Conservation (phyloP, 1,284 basidiomycete genomes). For the Rhodotorula sp. region DNA sequence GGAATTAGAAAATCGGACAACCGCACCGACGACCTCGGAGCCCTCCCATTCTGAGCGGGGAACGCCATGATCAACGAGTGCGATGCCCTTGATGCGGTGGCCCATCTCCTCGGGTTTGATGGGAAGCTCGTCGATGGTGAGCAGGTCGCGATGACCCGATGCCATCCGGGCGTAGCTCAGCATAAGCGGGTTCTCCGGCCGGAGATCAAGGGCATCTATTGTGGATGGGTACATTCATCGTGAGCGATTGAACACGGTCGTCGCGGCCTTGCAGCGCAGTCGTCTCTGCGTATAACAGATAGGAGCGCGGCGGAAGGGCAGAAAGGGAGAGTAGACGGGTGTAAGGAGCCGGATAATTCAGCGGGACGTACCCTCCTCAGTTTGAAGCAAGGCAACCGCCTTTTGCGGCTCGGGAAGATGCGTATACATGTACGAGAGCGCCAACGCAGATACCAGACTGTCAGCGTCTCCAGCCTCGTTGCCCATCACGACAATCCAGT, state of each 20-base stretch:
- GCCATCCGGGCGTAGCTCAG: constrained; percentile 49
- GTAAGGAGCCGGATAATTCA: too few species aligned
- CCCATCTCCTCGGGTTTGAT: constrained; percentile 48
- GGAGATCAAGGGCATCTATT: constrained; percentile 50
- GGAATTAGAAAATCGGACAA: background rate
- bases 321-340: too few species aligned
- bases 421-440: constrained; percentile 24
- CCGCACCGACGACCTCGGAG: constrained; percentile 7
- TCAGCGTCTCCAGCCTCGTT: constrained; percentile 51
- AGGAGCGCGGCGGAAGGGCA: too few species aligned
- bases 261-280: too few species aligned
- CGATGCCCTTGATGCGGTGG: constrained; percentile 47
- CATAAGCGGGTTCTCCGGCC: constrained; percentile 52
- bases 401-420: constrained; percentile 35
- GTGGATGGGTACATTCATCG: background rate
- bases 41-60: constrained; percentile 47
- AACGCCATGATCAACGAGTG: constrained; percentile 51
- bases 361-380: constrained; percentile 22
- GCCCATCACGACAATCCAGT: constrained; percentile 52
- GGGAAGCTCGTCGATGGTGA: constrained; percentile 52
- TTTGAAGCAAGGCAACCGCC: constrained; percentile 43
- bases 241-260: background rate
- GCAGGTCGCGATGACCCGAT: constrained; percentile 50
- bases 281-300: too few species aligned
- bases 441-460: constrained; percentile 32